Base-by-base conservation (phyloP, 2,329 filamentous ascomycete genomes). In the Penicillium vulpinum region DNA sequence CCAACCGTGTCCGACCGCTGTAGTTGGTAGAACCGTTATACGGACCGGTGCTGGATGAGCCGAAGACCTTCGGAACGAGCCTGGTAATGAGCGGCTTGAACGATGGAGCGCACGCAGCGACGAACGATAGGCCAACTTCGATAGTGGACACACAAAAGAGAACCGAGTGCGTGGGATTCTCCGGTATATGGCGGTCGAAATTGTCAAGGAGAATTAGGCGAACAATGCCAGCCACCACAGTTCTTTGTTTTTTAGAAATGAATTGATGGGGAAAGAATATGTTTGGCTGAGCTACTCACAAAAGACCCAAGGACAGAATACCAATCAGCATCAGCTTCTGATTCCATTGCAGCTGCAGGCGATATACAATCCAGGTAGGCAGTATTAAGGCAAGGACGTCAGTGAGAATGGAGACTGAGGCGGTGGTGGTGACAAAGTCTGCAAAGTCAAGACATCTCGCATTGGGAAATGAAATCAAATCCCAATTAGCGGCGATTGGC, bases 101-200 rank as follows among this genome's bases (percentile, higher is more conserved):
- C 1, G 55, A 49, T 22, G 50, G 55, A 31, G 55, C 50, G 8
- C 55, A 57, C 13, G 55, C 50, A 29, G 55, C 55, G 18, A 57
- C 45, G n/a, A 57, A 54, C 6, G 55, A 29, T 2, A 57, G 31
- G 3, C 49, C 55, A 24, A 57, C 55, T 28, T 57, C 55, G 18
- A 57, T 57, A 0, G 55, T 57, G 1, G 55, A 57, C 1, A 57
- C 43, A 11, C 55, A 57, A n/a, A 57, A 57, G 15, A 57, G 50
- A 1, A 57, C 31, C 5, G 55, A 36, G 28, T 57, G 55, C 3
- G 50, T 49, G 18, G 43, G 43, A 26, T 57, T 54, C 18, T 33
- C n/a, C 1, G 55, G 55, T 2, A 50, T 38, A 29, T 57, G 43
- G 4, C 50, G 55, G 22, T 57, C 55, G 31, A 48, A 57, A 2